Conservation (phyloP, 164 flowering plant species). For the Magnolia officinalis region DNA sequence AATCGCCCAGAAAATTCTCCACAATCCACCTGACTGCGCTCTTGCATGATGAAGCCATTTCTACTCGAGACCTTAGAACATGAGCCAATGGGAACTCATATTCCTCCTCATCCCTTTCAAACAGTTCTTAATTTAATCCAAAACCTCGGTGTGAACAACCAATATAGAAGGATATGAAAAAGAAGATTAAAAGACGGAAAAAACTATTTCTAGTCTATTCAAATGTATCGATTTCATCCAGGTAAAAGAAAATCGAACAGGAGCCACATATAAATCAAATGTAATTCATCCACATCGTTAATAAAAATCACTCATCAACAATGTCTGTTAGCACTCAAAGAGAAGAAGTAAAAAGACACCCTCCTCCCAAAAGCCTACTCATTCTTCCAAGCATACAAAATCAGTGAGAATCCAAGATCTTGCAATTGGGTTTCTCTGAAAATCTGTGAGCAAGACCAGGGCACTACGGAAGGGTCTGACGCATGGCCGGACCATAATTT, state of each 20-base stretch:
- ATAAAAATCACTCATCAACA: slow-evolving; percentile 35
- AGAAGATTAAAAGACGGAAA: slow-evolving; percentile 10
- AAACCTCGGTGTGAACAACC: too few relatives aligned
- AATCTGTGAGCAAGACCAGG: slow-evolving; percentile 28
- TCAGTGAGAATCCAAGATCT: slow-evolving; percentile 37
- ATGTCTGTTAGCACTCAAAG: slow-evolving; percentile 35
- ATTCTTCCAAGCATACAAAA: slow-evolving; percentile 50
- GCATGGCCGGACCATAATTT: slow-evolving; percentile 48
- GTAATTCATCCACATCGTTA: slow-evolving; percentile 24
- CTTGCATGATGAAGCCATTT: background rate
- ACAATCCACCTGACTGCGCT: background rate
- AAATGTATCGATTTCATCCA: slow-evolving; percentile 16
- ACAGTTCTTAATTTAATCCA: too few relatives aligned
- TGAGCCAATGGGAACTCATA: background rate
- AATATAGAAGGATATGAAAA: background rate
- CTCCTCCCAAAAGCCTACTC: slow-evolving; percentile 28
- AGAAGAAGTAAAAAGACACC: background rate
- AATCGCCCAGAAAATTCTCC: background rate
- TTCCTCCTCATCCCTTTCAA: background rate
- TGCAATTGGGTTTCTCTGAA: slow-evolving; percentile 22
- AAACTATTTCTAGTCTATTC: slow-evolving; percentile 16
- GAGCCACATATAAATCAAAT: slow-evolving; percentile 17
- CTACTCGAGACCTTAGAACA: background rate
- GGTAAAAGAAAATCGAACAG: slow-evolving; percentile 5
- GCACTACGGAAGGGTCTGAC: slow-evolving; percentile 15